Base-by-base conservation (phyloP, 306 rosid genomes). In the Rosa chinensis region DNA sequence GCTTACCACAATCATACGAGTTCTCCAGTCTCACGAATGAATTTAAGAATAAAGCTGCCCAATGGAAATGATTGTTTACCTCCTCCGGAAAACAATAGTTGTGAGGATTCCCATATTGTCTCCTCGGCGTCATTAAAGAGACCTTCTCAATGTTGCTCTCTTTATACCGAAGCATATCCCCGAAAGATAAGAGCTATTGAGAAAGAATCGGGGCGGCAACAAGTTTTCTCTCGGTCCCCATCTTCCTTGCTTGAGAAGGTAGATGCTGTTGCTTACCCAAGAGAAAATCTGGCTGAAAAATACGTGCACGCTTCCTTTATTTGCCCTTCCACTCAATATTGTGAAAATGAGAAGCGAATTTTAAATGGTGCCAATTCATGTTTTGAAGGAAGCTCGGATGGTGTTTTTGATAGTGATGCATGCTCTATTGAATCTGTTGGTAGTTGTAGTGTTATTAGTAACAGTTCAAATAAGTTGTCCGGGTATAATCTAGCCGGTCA, bases 221-320 rank as follows among this genome's bases (percentile, higher is more conserved):
- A 77, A 74, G 14, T 78, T 45, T 70, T 77, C 78, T 52, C 75
- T 49, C 68, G 72, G 66, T 28, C 82, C 18, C 66, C 85, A 67
- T 70, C 70, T 18, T 66, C 66, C n/a, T 79, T 83, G 78, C 80
- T 68, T 25, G 87, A 88, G 80, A 89, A 89, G 92, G 97, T 89
- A 89, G 92, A 89, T 87, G 93, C 87, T 86, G 83, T 89, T 85
- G 87, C 86, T 84, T 84, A 82, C 94, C 91, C 89, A 77, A 83
- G 72, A 78, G 84, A 81, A 23, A 58, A 8, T 58, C 32, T 58
- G 12, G 64, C 32, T 58, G 35, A 58, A n/a, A 58, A 21, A 23
- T 58, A 58, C 35, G 23, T n/a, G 28, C 64, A 58, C 4, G 11
- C 32, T 21, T 58, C 64, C 64, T 4, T 5, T 53, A 20, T 18